Conservation (phyloP, 2,329 filamentous ascomycete genomes). For the Pseudopyricularia javanii region DNA sequence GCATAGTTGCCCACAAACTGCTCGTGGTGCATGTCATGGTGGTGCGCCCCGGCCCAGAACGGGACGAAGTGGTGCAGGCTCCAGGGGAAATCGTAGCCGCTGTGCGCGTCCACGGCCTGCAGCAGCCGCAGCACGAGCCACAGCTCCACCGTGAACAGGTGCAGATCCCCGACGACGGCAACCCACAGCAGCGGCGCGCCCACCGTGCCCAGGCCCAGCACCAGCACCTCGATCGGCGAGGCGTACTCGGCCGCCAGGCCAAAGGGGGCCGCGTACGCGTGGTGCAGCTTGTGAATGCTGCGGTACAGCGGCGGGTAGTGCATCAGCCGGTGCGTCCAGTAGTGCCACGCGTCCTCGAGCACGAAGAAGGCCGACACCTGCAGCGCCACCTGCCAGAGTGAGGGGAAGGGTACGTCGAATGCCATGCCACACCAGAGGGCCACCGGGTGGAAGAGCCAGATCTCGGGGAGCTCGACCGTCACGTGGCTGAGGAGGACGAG, state of each 20-base stretch:
- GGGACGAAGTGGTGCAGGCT: conserved; percentile 83
- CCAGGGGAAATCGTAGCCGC: conserved; percentile 98
- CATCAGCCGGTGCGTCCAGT: conserved; percentile 86
- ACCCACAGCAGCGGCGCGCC: conserved; percentile 75
- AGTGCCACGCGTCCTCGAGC: conserved; percentile 95
- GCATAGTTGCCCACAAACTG: conserved; percentile 98
- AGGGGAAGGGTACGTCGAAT: conserved; percentile 82
- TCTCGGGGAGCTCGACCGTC: conserved; percentile 95
- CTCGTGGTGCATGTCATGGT: conserved; percentile 96
- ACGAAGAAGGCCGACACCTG: conserved; percentile 94
- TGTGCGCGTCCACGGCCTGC: conserved; percentile 96
- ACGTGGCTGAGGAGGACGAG: conserved; percentile 92
- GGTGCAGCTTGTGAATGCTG: conserved; percentile 96
- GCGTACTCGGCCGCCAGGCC: conserved; percentile 95
- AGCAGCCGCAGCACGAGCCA: conserved; percentile 92
- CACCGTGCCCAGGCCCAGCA: conserved; percentile 79
- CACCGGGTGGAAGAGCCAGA: conserved; percentile 98
- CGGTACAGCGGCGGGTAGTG: conserved; percentile 96
- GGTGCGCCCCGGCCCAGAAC: conserved; percentile 94
- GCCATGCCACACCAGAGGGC: conserved; percentile 84
- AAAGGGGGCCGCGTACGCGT: conserved; percentile 98
- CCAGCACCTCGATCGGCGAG: conserved; percentile 92
- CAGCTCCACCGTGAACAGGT: conserved; percentile 93
- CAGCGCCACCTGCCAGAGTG: conserved; percentile 71
- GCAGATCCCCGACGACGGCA: conserved; percentile 70